These are phyloP conservation scores for Cyberlindnera euphorbiiphila DNA, from an alignment of 805 yeast species.

Conservation along the genomic window DNA sequence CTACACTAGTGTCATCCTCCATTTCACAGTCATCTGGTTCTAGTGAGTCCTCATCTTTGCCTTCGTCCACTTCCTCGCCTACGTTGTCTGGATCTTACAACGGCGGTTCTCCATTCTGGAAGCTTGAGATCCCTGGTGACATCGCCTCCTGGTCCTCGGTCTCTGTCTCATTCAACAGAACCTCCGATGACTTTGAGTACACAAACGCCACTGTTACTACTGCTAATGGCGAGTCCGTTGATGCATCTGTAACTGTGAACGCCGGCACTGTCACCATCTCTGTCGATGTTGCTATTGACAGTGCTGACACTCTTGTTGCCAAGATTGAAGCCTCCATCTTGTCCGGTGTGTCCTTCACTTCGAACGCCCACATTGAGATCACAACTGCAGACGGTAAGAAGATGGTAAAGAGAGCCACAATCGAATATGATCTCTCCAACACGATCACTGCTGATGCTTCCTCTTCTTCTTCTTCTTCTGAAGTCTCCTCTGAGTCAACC, in stretches of 20 bases:
- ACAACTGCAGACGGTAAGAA: conserved; percentile 3
- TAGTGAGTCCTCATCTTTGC: background rate
- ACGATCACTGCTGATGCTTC: conserved; percentile 15
- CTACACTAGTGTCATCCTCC: background rate
- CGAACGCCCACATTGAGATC: conserved; percentile 10
- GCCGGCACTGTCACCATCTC: conserved; percentile 2
- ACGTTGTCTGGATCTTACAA: conserved; percentile 6
- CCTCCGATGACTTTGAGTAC: background rate
- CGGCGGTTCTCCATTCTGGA: conserved; percentile 17
- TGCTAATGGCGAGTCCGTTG: conserved; percentile 10
- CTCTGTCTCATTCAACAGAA: background rate
- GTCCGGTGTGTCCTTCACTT: conserved; percentile 12
- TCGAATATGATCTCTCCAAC: conserved; percentile 2
- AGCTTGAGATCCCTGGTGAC: background rate
- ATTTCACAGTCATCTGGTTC: too few species aligned
- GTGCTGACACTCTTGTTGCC: conserved; percentile 4
- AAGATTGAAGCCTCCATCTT: conserved; percentile 12
- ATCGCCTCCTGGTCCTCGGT: conserved; percentile 3
- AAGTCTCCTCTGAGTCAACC: too few species aligned
- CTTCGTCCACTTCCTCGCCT: background rate
- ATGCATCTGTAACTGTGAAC: too few species aligned
- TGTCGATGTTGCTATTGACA: conserved; percentile 1
- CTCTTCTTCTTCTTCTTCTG: conserved; percentile 14
- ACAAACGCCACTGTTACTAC: background rate
- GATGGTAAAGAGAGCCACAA: conserved; percentile 18